Percentiles rank a stretch among this genome's conserved stretches.
Evolutionary conservation across 164 flowering plant species (phyloP).

Genomic region (Piper betle): DNA sequence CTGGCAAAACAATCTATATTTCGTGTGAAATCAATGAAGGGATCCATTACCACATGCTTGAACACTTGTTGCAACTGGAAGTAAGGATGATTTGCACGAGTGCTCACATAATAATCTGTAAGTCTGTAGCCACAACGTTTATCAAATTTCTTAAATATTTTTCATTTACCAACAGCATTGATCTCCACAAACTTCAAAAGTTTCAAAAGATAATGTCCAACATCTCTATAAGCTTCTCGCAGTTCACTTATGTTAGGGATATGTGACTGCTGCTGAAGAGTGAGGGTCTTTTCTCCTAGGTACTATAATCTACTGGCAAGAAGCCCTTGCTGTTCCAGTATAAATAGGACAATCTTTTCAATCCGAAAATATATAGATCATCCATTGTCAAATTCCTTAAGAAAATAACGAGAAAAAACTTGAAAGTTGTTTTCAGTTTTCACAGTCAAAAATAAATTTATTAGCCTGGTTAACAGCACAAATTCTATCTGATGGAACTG

Average conservation of each 20-base stretch:
- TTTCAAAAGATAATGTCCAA: conserved; percentile 52
- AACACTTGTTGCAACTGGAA: conserved; percentile 67
- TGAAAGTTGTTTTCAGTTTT: neutral
- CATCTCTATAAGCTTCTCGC: conserved; percentile 49
- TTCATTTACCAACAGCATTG: conserved; percentile 69
- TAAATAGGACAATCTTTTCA: conserved; percentile 62
- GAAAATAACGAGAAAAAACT: too few relatives aligned
- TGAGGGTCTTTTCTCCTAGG: conserved; percentile 36
- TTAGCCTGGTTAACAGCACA: neutral
- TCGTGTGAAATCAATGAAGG: neutral
- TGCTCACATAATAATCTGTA: conserved; percentile 63
- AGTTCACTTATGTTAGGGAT: conserved; percentile 28
- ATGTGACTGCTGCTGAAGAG: conserved; percentile 22
- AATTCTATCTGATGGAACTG: neutral
- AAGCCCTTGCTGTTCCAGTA: conserved; percentile 70
- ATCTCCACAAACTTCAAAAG: conserved; percentile 62
- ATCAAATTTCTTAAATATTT: conserved; percentile 77
- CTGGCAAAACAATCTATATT: neutral
- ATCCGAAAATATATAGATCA: conserved; percentile 30
- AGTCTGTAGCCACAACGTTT: conserved; percentile 67
- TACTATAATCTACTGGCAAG: conserved; percentile 43
- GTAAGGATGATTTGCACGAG: conserved; percentile 78
- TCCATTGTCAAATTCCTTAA: neutral
- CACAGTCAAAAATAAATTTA: neutral
- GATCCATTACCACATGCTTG: conserved; percentile 43